phyloP scores from a whole-genome alignment of 2,329 filamentous ascomycete genomes.

The Calonectria fujianensis region DNA sequence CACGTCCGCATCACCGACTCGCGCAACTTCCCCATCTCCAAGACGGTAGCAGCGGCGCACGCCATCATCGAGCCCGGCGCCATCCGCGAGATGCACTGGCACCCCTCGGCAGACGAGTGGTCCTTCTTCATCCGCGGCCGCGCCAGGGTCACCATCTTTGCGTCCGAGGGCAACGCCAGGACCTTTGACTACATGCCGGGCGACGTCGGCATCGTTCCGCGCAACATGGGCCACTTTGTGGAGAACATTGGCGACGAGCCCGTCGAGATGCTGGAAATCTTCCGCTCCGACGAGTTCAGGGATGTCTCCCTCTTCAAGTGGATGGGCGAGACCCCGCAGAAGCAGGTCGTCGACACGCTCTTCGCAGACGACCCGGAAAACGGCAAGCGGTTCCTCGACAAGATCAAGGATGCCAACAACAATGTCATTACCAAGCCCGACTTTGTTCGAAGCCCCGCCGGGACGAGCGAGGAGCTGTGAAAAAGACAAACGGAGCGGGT shows the following conservation, averaged over 20 bases:
- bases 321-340: constrained; percentile 82
- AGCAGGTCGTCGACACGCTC: constrained; percentile 79
- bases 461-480: constrained; percentile 22
- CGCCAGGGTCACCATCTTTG: constrained; percentile 85
- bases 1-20: constrained; percentile 84
- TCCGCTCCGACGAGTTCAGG: constrained; percentile 81
- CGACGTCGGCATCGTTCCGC: constrained; percentile 85
- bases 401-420: constrained; percentile 77
- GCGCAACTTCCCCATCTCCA: constrained; percentile 84
- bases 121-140: constrained; percentile 85
- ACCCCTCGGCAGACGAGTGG: constrained; percentile 87
- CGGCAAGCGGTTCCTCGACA: constrained; percentile 77
- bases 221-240: constrained; percentile 87
- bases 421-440: constrained; percentile 68
- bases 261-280: constrained; percentile 85
- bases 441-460: constrained; percentile 36
- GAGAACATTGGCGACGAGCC: constrained; percentile 88
- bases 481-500: not conserved
- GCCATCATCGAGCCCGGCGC: constrained; percentile 82
- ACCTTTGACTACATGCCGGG: constrained; percentile 86
- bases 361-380: constrained; percentile 77
- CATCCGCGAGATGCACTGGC: constrained; percentile 89
- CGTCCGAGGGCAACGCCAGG: constrained; percentile 78
- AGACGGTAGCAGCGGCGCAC: constrained; percentile 83
- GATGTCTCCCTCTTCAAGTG: constrained; percentile 86